Evolutionary conservation across 257 asterid genomes (phyloP).

Genomic region (Avicennia marina): DNA sequence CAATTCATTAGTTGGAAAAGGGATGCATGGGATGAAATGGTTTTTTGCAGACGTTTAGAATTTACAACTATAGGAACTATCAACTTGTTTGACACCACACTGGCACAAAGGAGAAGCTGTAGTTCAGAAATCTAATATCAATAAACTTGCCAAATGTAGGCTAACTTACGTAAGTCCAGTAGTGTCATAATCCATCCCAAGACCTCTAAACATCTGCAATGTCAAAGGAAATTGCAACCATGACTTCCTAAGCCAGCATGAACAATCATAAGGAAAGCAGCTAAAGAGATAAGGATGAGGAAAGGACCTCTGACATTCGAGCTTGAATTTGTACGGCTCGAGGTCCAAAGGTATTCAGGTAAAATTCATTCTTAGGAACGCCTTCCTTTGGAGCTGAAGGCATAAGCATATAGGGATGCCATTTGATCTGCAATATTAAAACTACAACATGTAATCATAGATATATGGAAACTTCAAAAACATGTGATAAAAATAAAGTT

Average conservation of each 20-base stretch:
- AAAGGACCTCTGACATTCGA: slow-evolving; percentile 65
- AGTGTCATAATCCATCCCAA: slow-evolving; percentile 49
- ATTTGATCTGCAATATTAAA: slow-evolving; percentile 22
- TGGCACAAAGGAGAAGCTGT: no score
- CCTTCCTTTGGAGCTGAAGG: slow-evolving; percentile 79
- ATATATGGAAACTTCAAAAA: not conserved
- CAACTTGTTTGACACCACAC: no score
- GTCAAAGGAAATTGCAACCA: not conserved
- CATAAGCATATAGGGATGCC: slow-evolving; percentile 43
- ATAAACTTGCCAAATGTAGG: not conserved
- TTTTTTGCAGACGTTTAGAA: no score
- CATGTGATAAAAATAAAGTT: not conserved
- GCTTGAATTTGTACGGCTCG: slow-evolving; percentile 50
- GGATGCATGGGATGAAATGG: no score
- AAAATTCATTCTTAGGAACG: slow-evolving; percentile 55
- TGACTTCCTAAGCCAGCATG: not conserved
- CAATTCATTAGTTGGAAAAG: no score
- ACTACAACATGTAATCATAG: not conserved
- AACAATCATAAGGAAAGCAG: not conserved
- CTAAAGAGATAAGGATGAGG: no score
- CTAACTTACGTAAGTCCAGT: slow-evolving; percentile 61
- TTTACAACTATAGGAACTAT: no score
- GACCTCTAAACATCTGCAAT: slow-evolving; percentile 51
- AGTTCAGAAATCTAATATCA: not conserved
- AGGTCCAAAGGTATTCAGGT: slow-evolving; percentile 48